These are phyloP conservation scores for Pichia sp. DNA, from an alignment of 1,139 yeast genomes.

Conservation along the genomic window DNA sequence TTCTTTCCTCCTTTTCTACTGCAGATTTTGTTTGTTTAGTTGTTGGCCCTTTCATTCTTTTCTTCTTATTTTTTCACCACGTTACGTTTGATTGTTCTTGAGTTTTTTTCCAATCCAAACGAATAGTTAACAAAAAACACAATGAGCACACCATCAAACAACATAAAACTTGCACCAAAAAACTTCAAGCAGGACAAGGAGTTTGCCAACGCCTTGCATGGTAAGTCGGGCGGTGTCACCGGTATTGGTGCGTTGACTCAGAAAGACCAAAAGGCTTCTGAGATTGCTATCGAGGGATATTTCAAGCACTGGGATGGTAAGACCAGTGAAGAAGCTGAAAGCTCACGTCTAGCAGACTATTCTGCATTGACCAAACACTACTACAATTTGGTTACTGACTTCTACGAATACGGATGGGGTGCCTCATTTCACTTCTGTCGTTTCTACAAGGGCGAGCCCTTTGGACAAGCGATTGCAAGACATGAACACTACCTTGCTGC, in stretches of 20 bases:
- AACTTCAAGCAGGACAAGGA: constrained; percentile 49
- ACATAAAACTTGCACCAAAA: constrained; percentile 35
- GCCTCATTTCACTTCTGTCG: constrained; percentile 95
- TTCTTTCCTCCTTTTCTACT: not conserved
- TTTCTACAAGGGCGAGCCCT: constrained; percentile 89
- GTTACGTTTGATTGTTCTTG: not conserved
- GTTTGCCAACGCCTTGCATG: constrained; percentile 85
- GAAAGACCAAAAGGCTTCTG: constrained; percentile 75
- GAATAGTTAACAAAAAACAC: not conserved
- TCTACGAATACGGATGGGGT: constrained; percentile 99
- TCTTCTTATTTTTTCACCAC: not conserved
- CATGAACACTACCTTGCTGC: constrained; percentile 94
- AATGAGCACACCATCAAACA: constrained; percentile 1
- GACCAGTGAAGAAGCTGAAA: constrained; percentile 66
- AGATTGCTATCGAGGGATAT: constrained; percentile 82
- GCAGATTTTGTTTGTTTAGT: no score
- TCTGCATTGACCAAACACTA: constrained; percentile 90
- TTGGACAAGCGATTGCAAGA: constrained; percentile 92
- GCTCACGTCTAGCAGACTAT: constrained; percentile 75
- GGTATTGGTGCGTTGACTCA: constrained; percentile 76
- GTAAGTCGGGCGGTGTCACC: constrained; percentile 56
- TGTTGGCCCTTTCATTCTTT: not conserved
- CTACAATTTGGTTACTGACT: constrained; percentile 94
- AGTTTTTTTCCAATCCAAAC: not conserved
- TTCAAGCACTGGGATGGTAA: constrained; percentile 96